Percentiles rank a stretch among this genome's conserved stretches.
Evolutionary conservation across 495 filamentous ascomycete species (phyloP).

Genomic region (Talaromyces borbonicus): DNA sequence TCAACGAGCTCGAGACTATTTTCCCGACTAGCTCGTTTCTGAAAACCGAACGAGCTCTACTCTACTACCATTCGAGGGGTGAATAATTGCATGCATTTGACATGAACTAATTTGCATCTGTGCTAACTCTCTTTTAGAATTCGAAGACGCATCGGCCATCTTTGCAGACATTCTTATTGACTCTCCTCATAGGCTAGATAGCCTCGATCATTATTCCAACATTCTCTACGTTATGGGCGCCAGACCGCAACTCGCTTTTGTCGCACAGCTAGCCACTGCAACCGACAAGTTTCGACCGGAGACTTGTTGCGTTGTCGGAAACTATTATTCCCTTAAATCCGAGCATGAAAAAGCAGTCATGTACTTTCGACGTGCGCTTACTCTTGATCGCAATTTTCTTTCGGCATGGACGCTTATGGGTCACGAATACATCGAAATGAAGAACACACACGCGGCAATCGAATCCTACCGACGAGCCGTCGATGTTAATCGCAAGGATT

Average conservation of each 20-base stretch:
- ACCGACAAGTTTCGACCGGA: constrained; percentile 96
- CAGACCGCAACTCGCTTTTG: constrained; percentile 79
- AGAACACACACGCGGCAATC: constrained; percentile 97
- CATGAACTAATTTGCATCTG: too few species aligned
- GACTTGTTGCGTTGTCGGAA: constrained; percentile 93
- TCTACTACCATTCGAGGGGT: constrained; percentile 86
- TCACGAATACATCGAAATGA: constrained; percentile 97
- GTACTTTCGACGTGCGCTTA: constrained; percentile 95
- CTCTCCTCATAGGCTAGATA: constrained; percentile 83
- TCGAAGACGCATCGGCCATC: constrained; percentile 72
- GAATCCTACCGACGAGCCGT: constrained; percentile 95
- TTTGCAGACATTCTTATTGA: constrained; percentile 72
- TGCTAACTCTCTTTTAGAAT: constrained; percentile 42
- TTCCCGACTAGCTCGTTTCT: constrained; percentile 85
- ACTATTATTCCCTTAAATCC: constrained; percentile 89
- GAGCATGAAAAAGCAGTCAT: constrained; percentile 97
- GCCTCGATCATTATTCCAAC: constrained; percentile 90
- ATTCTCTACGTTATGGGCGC: constrained; percentile 88
- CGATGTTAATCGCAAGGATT: constrained; percentile 92
- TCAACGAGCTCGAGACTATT: constrained; percentile 67
- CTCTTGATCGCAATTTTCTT: constrained; percentile 80
- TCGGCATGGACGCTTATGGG: constrained; percentile 99
- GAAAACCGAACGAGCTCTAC: constrained; percentile 75
- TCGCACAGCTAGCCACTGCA: constrained; percentile 79
- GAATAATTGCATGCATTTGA: too few species aligned